Base-by-base conservation (phyloP, 805 yeast genomes). In the Dipodascus geniculatus region DNA sequence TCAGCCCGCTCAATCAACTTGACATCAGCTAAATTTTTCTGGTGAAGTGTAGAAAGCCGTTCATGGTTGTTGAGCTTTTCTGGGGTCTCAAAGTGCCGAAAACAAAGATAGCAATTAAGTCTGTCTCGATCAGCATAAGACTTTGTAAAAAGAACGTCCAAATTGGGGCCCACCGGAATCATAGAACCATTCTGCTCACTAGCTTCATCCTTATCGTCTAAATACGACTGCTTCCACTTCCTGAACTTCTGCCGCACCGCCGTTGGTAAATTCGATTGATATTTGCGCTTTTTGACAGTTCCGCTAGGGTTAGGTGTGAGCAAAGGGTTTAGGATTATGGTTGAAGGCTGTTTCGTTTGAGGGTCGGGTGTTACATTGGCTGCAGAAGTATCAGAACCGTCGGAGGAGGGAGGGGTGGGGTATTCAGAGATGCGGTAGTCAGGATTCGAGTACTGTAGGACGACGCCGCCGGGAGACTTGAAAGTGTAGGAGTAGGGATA, bases 21-120 rank as follows among this genome's bases (percentile, higher is more conserved):
- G 11, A 20, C 23, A 22, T 48, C 42, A 19, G 44, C 28, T 14
- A 52, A 31, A 24, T 48, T 47, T 20, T 48, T 31, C 20, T 48
- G 33, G 28, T 52, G 54, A 17, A 52, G 22, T 20, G n/a, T 16
- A 31, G 54, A 52, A 14, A 38, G 17, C 35, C 44, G 42, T 48
- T 52, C 54, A 24, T 52, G 54, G 23, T 31, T 48, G n/a, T 44
- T 44, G 2, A 52, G 51, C 22, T 48, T 48, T 17, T 28, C 24
- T 14, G 31, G 19, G 9, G 48, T 28, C 16, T 28, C 33, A 38
- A 52, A 52, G 17, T 52, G 24, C 17, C 54, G 47, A n/a, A 17
- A 48, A 33, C 54, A 52, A 17, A 52, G 28, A 48, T 28, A 22
- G 20, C 54, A 52, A 23, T 20, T 33, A 2, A 31, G 19, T 17